Base-by-base conservation (phyloP, 169 alveolate species). In the Eimeria falciformis region DNA sequence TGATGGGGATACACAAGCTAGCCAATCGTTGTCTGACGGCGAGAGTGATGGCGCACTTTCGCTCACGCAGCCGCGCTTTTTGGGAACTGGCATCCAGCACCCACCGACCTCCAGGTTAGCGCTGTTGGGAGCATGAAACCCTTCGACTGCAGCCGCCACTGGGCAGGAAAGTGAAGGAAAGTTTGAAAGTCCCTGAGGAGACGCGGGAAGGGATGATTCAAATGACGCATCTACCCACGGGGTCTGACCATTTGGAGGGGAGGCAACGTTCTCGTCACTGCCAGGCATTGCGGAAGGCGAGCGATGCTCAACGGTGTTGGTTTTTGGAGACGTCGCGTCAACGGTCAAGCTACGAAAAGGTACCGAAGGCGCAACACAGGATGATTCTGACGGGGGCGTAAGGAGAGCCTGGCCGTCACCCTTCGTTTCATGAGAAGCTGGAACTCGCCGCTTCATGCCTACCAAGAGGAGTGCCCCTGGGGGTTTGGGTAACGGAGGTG, bases 161-260 rank as follows among this genome's bases (percentile, higher is more conserved):
- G 71, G 89, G 12, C 89, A 81, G 75, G 77, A 50, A 25, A 81
- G 75, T 5, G 89, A 81, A 18, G 89, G 89, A n/a, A 53, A 81
- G 68, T 81, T 81, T 0, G 89, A 81, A 65, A 81, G 56, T 3
- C 14, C 89, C 21, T 81, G 50, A 5, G 89, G 89, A 23, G 89
- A 81, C 47, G 21, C 89, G 62, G 89, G 89, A 23, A 81, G 27
- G 14, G 89, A 81, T 5, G 89, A 81, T 2, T 45, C 75, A 81
- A 81, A 53, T 11, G 89, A 81, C 6, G 89, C 89, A 53, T 81
- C 89, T 5, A 56, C 89, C 89, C 89, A 81, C 0, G 89, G 89
- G 29, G 75, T 81, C 33, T 81, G 77, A n/a, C n/a, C n/a, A n/a
- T n/a, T n/a, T n/a, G n/a, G n/a, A n/a, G n/a, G n/a, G n/a, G n/a